A percentile compares a stretch with the other conserved stretches of the same genome.
Conservation (phyloP, 352 stramenopile genomes). For the Pythium dissimile region DNA sequence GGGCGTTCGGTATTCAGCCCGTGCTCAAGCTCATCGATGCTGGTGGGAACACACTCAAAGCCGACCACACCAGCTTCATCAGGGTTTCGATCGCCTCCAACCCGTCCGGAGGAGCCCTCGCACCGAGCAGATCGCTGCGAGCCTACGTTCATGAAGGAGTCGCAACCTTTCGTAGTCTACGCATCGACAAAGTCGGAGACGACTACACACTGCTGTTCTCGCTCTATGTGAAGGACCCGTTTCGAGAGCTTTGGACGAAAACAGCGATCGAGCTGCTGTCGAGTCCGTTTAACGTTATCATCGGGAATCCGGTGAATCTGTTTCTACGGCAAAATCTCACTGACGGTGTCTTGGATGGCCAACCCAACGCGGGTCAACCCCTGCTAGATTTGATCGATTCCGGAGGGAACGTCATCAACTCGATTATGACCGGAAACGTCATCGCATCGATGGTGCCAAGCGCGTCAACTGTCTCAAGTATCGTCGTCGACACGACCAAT, state of each 20-base stretch:
- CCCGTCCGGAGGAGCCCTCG: constrained; percentile 51
- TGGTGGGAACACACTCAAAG: constrained; percentile 60
- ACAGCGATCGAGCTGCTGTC: constrained; percentile 56
- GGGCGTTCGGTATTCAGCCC: constrained; percentile 69
- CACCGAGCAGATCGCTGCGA: constrained; percentile 35
- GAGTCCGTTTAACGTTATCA: constrained; percentile 52
- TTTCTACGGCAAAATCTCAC: constrained; percentile 49
- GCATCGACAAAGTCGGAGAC: constrained; percentile 69
- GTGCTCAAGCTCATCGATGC: constrained; percentile 78
- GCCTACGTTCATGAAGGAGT: constrained; percentile 44
- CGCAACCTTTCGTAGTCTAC: constrained; percentile 66
- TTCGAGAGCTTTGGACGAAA: constrained; percentile 38
- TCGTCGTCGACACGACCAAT: constrained; percentile 59
- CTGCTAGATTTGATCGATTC: constrained; percentile 59
- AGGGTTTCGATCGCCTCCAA: constrained; percentile 69
- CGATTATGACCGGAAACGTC: constrained; percentile 41
- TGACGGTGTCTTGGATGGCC: constrained; percentile 68
- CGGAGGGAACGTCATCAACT: constrained; percentile 61
- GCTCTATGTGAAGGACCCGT: constrained; percentile 46
- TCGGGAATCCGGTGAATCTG: constrained; percentile 43
- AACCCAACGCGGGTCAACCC: constrained; percentile 70
- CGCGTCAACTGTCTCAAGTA: constrained; percentile 46
- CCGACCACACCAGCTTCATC: constrained; percentile 62
- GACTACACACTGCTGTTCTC: constrained; percentile 74
- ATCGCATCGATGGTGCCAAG: constrained; percentile 60